Evolutionary conservation across 2,329 filamentous ascomycete species (phyloP), one percentile per base, ranked within the genome.

Genomic region (Neodidymelliopsis sp.): DNA sequence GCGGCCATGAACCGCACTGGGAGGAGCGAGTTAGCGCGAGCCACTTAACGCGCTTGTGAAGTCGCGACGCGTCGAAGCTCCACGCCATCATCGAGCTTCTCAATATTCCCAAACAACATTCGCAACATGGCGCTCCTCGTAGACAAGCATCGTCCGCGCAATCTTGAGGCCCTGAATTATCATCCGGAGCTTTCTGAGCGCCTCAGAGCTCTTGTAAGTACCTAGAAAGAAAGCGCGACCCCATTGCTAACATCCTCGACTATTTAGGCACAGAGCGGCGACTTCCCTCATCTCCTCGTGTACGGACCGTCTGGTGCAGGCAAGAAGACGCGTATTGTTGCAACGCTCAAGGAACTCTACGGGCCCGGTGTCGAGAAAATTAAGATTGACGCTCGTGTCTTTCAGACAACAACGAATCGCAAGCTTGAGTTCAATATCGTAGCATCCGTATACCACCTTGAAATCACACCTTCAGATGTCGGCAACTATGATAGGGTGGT

Each of bases 351-450:
- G 73, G 93, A 97, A 69, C 82, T 99, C 6, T 99, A 94, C 74
- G 94, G 94, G 0, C 87, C 93, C 0, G 93, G 94, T 31, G 94
- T 96, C n/a, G 95, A 99, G 70, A 97, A 97, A 81, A 99, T 99
- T 81, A 97, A 97, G 79, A 97, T 99, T 75, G 94, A 99, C 71
- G 90, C 91, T 10, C 89, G 94, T 57, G 89, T 97, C 50, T 99
- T 99, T 78, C 92, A 96, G 75, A 97, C 94, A 1, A 92, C 86
- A 16, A 89, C 88, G 69, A 97, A 96, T 74, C 91, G 94, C 71
- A 99, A 99, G 76, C 87, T 99, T 64, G 94, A 99, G 76, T 99
- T 99, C 83, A 99, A 97, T 77, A 96, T 99, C 57, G 94, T 99
- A 44, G 87, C 92, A 33, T 97, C 93, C 0, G 86, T 97, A 57